Conservation (phyloP, 2,329 filamentous ascomycete genomes). For the Aureobasidium sp. region DNA sequence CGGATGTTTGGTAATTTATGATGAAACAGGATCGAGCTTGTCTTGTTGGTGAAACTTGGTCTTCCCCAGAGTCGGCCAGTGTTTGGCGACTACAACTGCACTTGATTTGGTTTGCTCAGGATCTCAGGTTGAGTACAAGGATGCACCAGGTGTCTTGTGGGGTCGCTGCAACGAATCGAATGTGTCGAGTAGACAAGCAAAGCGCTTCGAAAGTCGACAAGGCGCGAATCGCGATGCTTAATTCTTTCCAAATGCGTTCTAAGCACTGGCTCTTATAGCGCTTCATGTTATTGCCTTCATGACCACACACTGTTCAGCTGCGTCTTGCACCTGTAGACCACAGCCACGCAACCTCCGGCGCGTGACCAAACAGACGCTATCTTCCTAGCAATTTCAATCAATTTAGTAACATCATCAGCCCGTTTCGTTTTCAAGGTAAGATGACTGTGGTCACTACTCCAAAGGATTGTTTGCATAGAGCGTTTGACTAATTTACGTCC, state of each 20-base stretch:
- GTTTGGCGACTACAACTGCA: background rate
- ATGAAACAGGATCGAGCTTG: conserved; percentile 3
- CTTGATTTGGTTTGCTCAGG: background rate
- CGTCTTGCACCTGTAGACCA: background rate
- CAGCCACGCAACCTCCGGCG: background rate
- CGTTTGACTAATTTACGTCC: background rate
- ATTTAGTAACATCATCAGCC: background rate
- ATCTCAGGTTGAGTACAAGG: background rate
- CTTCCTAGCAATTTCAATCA: background rate
- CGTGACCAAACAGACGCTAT: background rate
- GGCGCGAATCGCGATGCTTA: background rate
- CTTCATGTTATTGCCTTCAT: background rate
- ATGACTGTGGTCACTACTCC: background rate
- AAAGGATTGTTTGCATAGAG: background rate
- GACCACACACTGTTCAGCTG: background rate
- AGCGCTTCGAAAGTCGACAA: background rate
- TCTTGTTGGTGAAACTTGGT: background rate
- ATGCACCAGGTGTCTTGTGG: background rate
- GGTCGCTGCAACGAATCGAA: background rate
- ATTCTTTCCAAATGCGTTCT: background rate
- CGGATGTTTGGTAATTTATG: background rate
- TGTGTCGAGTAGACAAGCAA: background rate
- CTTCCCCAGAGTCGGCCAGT: background rate
- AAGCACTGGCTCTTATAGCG: background rate
- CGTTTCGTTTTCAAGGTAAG: background rate